phyloP scores from a whole-genome alignment of 1,139 yeast genomes.

The Taphrina pruni region DNA sequence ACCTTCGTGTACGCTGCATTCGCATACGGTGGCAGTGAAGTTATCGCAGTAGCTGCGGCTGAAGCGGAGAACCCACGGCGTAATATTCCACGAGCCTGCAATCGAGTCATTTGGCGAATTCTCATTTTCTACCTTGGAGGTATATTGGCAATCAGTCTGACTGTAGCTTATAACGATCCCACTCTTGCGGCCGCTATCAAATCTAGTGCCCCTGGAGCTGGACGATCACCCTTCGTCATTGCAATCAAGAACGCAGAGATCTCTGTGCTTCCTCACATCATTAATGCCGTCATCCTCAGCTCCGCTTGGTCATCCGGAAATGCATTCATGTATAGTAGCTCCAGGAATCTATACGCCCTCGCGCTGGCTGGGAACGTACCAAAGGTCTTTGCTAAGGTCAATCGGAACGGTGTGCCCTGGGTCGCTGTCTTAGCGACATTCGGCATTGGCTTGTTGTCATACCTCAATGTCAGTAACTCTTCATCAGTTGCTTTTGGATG shows the following conservation, averaged over 20 bases:
- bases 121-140: slow-evolving; percentile 67
- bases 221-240: slow-evolving; percentile 76
- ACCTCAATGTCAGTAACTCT: slow-evolving; percentile 58
- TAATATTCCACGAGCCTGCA: slow-evolving; percentile 69
- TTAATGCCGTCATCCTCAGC: slow-evolving; percentile 74
- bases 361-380: slow-evolving; percentile 71
- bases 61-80: slow-evolving; percentile 78
- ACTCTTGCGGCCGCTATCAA: slow-evolving; percentile 48
- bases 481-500: slow-evolving; percentile 69
- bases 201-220: slow-evolving; percentile 54
- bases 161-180: slow-evolving; percentile 79
- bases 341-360: slow-evolving; percentile 66
- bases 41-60: slow-evolving; percentile 83
- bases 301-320: slow-evolving; percentile 76
- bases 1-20: slow-evolving; percentile 86
- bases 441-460: slow-evolving; percentile 61
- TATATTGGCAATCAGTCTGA: slow-evolving; percentile 66
- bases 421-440: slow-evolving; percentile 57
- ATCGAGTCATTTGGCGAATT: slow-evolving; percentile 77
- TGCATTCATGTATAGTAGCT: slow-evolving; percentile 69
- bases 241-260: slow-evolving; percentile 74
- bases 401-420: slow-evolving; percentile 67
- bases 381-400: slow-evolving; percentile 60
- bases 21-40: slow-evolving; percentile 82
- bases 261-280: slow-evolving; percentile 69